These are phyloP conservation scores for Tuber indicum DNA, from an alignment of 495 filamentous ascomycete genomes.

Conservation along the genomic window DNA sequence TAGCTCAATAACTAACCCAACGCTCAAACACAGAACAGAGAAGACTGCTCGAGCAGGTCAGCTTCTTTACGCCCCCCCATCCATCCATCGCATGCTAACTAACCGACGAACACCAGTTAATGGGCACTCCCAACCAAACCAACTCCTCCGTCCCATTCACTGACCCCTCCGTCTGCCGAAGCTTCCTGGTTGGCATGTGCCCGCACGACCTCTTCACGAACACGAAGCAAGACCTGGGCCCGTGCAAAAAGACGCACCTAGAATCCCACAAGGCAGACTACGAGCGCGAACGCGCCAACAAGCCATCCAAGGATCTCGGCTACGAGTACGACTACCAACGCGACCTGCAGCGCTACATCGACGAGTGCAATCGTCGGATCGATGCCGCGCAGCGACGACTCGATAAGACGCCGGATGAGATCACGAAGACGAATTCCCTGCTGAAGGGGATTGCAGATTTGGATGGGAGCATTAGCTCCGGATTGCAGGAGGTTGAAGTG, in stretches of 20 bases:
- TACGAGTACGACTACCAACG: conserved; percentile 96
- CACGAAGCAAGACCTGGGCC: conserved; percentile 94
- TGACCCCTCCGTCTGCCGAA: conserved; percentile 90
- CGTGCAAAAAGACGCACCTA: conserved; percentile 82
- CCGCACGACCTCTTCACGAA: conserved; percentile 99
- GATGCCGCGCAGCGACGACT: conserved; percentile 80
- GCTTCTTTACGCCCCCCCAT: neutral
- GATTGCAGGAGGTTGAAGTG: conserved; percentile 75
- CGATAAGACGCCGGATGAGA: conserved; percentile 98
- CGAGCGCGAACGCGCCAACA: conserved; percentile 60
- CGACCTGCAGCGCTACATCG: conserved; percentile 91
- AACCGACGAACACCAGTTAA: conserved; percentile 23
- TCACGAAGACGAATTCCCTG: conserved; percentile 87
- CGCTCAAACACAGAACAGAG: conserved; percentile 33
- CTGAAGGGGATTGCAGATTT: conserved; percentile 85
- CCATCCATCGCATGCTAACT: conserved; percentile 7
- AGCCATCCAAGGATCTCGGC: conserved; percentile 55
- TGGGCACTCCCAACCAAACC: conserved; percentile 41
- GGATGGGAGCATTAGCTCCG: conserved; percentile 68
- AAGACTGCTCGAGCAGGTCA: conserved; percentile 41
- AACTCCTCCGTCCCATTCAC: conserved; percentile 60
- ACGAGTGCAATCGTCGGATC: conserved; percentile 92
- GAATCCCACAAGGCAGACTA: conserved; percentile 85
- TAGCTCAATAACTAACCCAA: conserved; percentile 16
- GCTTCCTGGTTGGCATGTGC: conserved; percentile 87